Conservation (phyloP, 768 basidiomycete species). For the Tricholomella constricta region DNA sequence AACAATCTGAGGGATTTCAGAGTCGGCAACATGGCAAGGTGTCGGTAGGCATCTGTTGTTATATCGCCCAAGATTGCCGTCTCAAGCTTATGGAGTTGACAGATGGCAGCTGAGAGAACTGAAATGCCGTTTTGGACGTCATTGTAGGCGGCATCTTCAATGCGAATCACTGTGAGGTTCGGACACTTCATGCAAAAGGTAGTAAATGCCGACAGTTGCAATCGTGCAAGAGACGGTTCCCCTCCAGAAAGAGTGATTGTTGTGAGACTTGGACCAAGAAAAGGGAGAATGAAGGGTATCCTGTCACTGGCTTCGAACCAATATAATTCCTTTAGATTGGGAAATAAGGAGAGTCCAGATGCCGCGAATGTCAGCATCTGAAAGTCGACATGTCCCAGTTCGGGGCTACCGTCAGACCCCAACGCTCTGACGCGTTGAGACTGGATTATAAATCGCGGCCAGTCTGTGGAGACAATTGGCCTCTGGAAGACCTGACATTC, state of each 20-base stretch:
- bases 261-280: neutral
- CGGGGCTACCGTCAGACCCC: neutral
- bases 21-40: neutral
- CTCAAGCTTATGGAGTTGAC: neutral
- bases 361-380: neutral
- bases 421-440: neutral
- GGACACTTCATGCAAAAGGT: neutral
- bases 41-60: neutral
- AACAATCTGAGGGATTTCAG: neutral
- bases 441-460: neutral
- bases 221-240: no score
- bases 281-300: neutral
- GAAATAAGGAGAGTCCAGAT: neutral
- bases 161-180: neutral
- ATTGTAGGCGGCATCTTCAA: neutral
- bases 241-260: neutral
- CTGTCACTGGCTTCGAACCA: neutral
- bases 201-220: neutral
- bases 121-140: neutral
- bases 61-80: neutral
- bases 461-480: conserved; percentile 1
- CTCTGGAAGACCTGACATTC: neutral
- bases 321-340: neutral
- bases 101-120: neutral
- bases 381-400: neutral